Percentiles rank a stretch among this genome's conserved stretches.
Evolutionary conservation across 805 yeast species (phyloP).

Genomic region (Saccharomycopsis sp.): DNA sequence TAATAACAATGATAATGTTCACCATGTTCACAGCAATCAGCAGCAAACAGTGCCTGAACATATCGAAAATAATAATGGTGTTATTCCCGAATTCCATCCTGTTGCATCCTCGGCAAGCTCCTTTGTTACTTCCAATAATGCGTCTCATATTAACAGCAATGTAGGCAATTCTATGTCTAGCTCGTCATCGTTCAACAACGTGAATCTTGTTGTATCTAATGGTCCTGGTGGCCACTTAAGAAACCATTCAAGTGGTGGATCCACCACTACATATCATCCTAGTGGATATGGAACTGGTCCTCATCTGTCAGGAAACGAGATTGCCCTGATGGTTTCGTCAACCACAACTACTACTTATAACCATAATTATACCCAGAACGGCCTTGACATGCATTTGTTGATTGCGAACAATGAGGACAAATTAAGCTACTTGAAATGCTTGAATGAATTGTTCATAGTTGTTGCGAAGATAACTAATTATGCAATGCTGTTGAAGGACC

Average conservation of each 20-base stretch:
- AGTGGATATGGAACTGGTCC: neutral
- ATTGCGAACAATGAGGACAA: slow-evolving; percentile 5
- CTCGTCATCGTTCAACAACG: neutral
- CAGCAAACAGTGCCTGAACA: too few species aligned
- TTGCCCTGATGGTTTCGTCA: neutral
- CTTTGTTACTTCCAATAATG: neutral
- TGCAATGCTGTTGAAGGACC: slow-evolving; percentile 7
- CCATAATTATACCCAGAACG: neutral
- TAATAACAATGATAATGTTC: neutral
- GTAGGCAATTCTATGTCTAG: neutral
- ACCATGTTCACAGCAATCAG: neutral
- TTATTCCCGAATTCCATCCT: neutral
- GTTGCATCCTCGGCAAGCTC: neutral
- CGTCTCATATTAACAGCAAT: neutral
- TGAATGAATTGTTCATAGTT: slow-evolving; percentile 8
- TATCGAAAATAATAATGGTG: neutral
- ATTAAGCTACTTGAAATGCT: slow-evolving; percentile 8
- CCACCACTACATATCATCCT: neutral
- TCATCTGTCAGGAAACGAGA: neutral
- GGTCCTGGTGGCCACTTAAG: neutral
- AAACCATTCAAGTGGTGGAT: neutral
- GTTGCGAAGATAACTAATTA: slow-evolving; percentile 16
- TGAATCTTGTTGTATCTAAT: neutral
- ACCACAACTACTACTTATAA: neutral
- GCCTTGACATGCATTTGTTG: neutral